Conservation (phyloP, 2,329 filamentous ascomycete genomes). For the Calycina herbarum region DNA sequence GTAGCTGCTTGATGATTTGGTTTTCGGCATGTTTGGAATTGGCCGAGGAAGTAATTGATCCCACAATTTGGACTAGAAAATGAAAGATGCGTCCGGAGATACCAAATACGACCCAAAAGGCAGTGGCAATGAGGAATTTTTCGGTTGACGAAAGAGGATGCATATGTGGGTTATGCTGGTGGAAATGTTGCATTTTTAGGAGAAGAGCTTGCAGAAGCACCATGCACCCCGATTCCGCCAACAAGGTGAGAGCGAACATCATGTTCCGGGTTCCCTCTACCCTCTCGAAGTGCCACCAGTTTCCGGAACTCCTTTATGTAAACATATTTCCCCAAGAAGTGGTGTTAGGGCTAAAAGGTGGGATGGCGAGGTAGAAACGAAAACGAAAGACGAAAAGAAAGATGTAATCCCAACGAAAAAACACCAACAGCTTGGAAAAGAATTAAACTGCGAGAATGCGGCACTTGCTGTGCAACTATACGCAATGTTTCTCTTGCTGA, state of each 20-base stretch:
- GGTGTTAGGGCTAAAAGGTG: background rate
- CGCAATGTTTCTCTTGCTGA: background rate
- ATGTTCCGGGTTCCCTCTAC: background rate
- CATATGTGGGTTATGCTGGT: conserved; percentile 4
- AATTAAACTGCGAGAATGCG: background rate
- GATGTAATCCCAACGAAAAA: no score
- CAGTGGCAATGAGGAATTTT: conserved; percentile 7
- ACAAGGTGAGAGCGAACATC: background rate
- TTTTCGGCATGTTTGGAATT: background rate
- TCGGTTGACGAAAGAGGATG: conserved; percentile 13
- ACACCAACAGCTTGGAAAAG: background rate
- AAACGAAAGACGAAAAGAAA: no score
- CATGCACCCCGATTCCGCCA: conserved; percentile 10
- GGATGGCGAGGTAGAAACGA: background rate
- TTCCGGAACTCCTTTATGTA: background rate
- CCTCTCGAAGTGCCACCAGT: background rate
- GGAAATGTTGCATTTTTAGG: conserved; percentile 11
- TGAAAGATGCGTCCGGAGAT: background rate
- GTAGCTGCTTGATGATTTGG: background rate
- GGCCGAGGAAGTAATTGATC: background rate
- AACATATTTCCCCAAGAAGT: background rate
- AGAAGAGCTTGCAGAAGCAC: conserved; percentile 6
- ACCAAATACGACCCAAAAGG: conserved; percentile 10
- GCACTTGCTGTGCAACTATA: background rate
- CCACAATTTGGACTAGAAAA: background rate